A percentile compares a stretch with the other conserved stretches of the same genome.
phyloP scores from a whole-genome alignment of 805 yeast genomes.

The Spathaspora gorwiae region DNA sequence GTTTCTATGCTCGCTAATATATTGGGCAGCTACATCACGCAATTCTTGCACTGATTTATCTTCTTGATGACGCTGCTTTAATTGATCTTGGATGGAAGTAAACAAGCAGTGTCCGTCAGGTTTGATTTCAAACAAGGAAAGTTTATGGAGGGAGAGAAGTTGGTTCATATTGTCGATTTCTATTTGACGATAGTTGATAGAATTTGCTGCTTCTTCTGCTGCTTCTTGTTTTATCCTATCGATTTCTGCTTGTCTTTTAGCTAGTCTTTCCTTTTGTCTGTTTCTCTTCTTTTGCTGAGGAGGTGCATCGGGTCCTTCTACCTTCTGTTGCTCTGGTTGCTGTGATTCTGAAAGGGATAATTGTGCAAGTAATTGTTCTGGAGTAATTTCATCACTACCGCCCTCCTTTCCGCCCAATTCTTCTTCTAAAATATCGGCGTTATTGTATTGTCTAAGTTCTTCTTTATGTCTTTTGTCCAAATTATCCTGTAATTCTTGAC shows the following conservation, averaged over 20 bases:
- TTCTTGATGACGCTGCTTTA: slow-evolving; percentile 45
- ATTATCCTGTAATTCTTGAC: slow-evolving; percentile 54
- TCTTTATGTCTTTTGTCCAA: slow-evolving; percentile 49
- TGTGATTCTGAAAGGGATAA: slow-evolving; percentile 16
- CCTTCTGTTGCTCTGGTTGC: not conserved
- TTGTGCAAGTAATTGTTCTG: slow-evolving; percentile 64
- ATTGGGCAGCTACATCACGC: slow-evolving; percentile 60
- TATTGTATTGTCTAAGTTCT: slow-evolving; percentile 38
- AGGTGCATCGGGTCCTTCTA: not conserved
- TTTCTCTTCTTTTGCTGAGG: slow-evolving; percentile 46
- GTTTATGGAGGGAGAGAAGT: slow-evolving; percentile 44
- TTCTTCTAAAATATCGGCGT: slow-evolving; percentile 4
- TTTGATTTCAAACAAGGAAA: slow-evolving; percentile 62
- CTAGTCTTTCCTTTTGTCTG: slow-evolving; percentile 79
- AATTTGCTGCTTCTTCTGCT: slow-evolving; percentile 56
- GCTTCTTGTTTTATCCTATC: slow-evolving; percentile 65
- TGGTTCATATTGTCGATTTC: slow-evolving; percentile 65
- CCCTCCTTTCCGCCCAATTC: slow-evolving; percentile 8
- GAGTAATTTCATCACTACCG: slow-evolving; percentile 44
- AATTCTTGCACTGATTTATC: slow-evolving; percentile 44
- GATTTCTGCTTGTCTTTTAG: slow-evolving; percentile 67
- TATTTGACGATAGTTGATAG: slow-evolving; percentile 64
- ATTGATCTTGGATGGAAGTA: slow-evolving; percentile 79
- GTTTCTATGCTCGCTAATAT: slow-evolving; percentile 60
- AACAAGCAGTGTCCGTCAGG: slow-evolving; percentile 96